Conservation (phyloP, 495 filamentous ascomycete genomes). For the Hypoxylon subgilvum region DNA sequence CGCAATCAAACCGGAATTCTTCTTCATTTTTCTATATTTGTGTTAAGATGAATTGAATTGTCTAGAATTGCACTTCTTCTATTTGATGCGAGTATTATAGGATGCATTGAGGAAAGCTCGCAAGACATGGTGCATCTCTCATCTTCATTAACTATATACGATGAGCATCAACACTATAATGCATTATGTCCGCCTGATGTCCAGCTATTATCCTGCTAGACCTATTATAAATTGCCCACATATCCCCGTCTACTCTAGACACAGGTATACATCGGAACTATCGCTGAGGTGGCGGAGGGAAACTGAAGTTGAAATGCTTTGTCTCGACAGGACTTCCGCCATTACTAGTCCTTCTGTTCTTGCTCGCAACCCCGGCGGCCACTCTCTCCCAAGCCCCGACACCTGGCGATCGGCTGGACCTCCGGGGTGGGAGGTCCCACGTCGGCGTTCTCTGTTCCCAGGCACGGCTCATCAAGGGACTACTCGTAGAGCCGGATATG, state of each 20-base stretch:
- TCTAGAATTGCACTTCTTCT: no score
- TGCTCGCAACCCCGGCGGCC: conserved; percentile 13
- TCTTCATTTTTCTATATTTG: no score
- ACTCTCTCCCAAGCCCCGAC: conserved; percentile 33
- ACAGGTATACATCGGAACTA: conserved; percentile 11
- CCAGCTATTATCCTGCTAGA: no score
- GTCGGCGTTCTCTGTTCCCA: conserved; percentile 27
- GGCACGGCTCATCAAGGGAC: conserved; percentile 43
- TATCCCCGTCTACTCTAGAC: not conserved
- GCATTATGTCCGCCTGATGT: no score
- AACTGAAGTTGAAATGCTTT: conserved; percentile 37
- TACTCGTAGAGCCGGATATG: conserved; percentile 41
- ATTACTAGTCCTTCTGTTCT: conserved; percentile 34
- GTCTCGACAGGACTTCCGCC: conserved; percentile 42
- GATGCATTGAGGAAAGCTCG: no score
- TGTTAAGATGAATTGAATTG: no score
- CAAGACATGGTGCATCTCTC: no score
- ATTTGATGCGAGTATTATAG: no score
- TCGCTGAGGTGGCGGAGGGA: conserved; percentile 38
- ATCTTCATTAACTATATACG: no score
- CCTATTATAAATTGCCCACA: not conserved
- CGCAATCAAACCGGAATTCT: no score
- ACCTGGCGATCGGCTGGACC: conserved; percentile 14
- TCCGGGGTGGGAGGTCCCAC: conserved; percentile 23
- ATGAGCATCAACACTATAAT: no score